A percentile compares a stretch with the other conserved stretches of the same genome.
Conservation (phyloP, 495 filamentous ascomycete genomes). For the Lentithecium fluviatile region DNA sequence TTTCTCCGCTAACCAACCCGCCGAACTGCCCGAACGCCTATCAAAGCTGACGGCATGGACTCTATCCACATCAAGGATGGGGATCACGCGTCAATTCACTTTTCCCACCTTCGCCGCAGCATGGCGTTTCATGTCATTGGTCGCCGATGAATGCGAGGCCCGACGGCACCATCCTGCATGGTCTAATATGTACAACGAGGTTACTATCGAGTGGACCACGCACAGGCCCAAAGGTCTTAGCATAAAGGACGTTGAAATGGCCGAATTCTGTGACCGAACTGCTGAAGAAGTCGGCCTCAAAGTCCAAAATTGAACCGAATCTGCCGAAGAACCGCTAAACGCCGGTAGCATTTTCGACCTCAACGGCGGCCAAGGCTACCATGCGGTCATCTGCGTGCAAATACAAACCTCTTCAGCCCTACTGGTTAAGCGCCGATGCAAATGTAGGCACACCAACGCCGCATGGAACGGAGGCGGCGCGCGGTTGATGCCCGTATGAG, state of each 20-base stretch:
- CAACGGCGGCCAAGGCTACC: neutral
- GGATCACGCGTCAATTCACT: slow-evolving; percentile 20
- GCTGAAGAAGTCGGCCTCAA: slow-evolving; percentile 24
- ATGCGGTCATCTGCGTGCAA: neutral
- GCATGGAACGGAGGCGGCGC: neutral
- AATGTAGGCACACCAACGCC: no score
- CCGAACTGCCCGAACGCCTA: slow-evolving; percentile 16
- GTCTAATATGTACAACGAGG: slow-evolving; percentile 33
- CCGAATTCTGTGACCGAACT: slow-evolving; percentile 29
- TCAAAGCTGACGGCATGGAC: slow-evolving; percentile 23
- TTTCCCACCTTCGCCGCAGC: slow-evolving; percentile 30
- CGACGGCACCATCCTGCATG: slow-evolving; percentile 31
- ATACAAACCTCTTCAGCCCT: no score
- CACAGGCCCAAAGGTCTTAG: slow-evolving; percentile 30
- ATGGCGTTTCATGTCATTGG: slow-evolving; percentile 28
- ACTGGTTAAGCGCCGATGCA: no score
- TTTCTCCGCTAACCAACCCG: slow-evolving; percentile 21
- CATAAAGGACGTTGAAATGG: slow-evolving; percentile 33
- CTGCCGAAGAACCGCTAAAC: neutral
- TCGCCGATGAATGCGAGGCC: slow-evolving; percentile 30
- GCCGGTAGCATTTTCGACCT: neutral
- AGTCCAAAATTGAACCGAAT: neutral
- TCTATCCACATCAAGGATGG: slow-evolving; percentile 15
- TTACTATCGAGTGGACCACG: slow-evolving; percentile 32
- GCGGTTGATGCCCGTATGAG: neutral